phyloP scores from a whole-genome alignment of 371 early-diverging fungal genomes.

The Mucor piriformis region DNA sequence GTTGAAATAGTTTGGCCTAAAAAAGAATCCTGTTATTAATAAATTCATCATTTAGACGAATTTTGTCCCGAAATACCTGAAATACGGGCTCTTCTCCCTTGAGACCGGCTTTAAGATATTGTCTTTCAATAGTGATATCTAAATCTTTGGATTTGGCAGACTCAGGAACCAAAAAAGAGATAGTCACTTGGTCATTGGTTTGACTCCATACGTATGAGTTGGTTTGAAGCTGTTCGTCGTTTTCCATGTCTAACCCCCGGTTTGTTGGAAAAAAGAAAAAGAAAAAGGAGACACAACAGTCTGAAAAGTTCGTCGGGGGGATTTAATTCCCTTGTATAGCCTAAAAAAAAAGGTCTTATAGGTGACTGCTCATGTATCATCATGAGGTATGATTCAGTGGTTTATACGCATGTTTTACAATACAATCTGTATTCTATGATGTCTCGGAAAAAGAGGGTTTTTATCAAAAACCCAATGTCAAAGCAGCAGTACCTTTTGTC shows the following conservation, averaged over 20 bases:
- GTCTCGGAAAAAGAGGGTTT: no score
- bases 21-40: no score
- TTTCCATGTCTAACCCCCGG: conserved; percentile 20
- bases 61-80: conserved; percentile 26
- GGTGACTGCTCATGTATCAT: conserved; percentile 7
- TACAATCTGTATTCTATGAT: no score
- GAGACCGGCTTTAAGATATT: conserved; percentile 46
- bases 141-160: conserved; percentile 43
- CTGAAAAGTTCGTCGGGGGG: neutral
- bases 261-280: conserved; percentile 1
- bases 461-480: no score
- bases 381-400: no score
- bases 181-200: conserved; percentile 51
- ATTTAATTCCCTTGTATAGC: neutral
- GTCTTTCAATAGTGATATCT: conserved; percentile 45
- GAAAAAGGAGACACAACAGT: neutral
- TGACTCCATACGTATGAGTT: conserved; percentile 57
- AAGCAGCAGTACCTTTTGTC: no score
- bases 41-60: no score
- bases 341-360: conserved; percentile 8
- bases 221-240: conserved; percentile 49
- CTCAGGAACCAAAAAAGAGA: conserved; percentile 54
- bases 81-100: conserved; percentile 54
- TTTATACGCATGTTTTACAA: no score
- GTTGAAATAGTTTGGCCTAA: conserved; percentile 55